Base-by-base conservation (phyloP, 2,329 filamentous ascomycete species). In the Fusarium sp. region DNA sequence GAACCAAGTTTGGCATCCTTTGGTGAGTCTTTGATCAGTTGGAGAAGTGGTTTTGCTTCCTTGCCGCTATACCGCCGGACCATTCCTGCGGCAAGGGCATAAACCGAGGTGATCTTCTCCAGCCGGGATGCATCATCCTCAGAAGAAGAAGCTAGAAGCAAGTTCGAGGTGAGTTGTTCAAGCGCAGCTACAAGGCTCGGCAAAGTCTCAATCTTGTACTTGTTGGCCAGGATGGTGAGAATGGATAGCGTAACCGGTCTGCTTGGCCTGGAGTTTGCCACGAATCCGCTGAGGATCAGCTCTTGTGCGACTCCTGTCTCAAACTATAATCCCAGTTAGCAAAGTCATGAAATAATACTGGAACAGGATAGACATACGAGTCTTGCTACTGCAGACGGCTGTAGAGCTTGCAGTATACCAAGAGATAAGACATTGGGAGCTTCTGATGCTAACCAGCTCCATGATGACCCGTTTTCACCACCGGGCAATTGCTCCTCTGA, bases 151-250 rank as follows among this genome's bases (percentile, higher is more conserved):
- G 56, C 58, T 10, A 68, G 59, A 10, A 83, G 25, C 11, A 80
- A 67, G 20, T 18, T 63, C 3, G 70, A 57, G 8, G 81, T 65
- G 13, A 74, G 75, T 23, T 78, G 66, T 63, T 83, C 80, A 1
- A 84, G 58, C 10, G 71, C 64, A 5, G 71, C 18, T 41, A 83
- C 75, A 6, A 84, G 68, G 7, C 70, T 67, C 9, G 71, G 72
- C 8, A 79, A 59, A 8, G 73, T 80, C 71, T 84, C 84, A 20
- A 84, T 78, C 37, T 82, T 82, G 76, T 84, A 83, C 70, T 87
- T 88, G 75, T 88, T 88, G 58, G 85, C 82, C 32, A 88, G 74
- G 5, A 85, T 80, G 3, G 83, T 82, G 13, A 87, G 77, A 13
- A 87, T 83, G 0, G 82, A 82, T 32, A 81, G 76, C 16, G 77